A percentile compares a stretch with the other conserved stretches of the same genome.
Conservation (phyloP, 1,139 yeast genomes). For the Kurtzmaniella quercitrusa region DNA sequence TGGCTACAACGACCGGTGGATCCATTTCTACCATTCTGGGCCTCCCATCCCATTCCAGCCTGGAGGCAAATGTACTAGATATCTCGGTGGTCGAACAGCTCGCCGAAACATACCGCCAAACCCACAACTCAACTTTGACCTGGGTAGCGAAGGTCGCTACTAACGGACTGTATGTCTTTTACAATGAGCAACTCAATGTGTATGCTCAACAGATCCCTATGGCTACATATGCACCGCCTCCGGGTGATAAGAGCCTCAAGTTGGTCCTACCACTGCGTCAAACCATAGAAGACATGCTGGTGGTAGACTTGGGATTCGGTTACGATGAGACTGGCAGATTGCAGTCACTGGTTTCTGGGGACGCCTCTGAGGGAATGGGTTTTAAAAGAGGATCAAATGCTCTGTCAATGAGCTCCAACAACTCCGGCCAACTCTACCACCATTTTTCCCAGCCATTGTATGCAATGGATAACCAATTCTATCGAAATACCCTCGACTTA, state of each 20-base stretch:
- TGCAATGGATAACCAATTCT: slow-evolving; percentile 43
- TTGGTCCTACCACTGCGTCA: background rate
- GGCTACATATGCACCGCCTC: slow-evolving; percentile 17
- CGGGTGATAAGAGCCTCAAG: slow-evolving; percentile 9
- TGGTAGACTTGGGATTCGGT: slow-evolving; percentile 8
- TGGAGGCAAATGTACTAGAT: slow-evolving; percentile 12
- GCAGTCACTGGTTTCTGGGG: background rate
- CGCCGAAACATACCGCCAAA: slow-evolving; percentile 27
- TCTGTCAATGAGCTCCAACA: slow-evolving; percentile 25
- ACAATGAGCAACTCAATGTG: slow-evolving; percentile 54
- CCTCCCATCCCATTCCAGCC: slow-evolving; percentile 9
- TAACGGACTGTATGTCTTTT: slow-evolving; percentile 54
- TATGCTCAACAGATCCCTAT: slow-evolving; percentile 56
- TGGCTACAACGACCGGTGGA: background rate
- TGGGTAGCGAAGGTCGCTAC: slow-evolving; percentile 58
- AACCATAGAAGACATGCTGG: slow-evolving; percentile 6
- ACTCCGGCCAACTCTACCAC: slow-evolving; percentile 27
- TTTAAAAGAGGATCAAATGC: slow-evolving; percentile 37
- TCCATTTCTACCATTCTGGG: slow-evolving; percentile 8
- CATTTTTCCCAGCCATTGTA: slow-evolving; percentile 42
- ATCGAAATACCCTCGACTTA: slow-evolving; percentile 53
- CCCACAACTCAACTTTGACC: slow-evolving; percentile 23
- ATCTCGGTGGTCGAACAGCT: slow-evolving; percentile 37
- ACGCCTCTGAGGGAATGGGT: background rate
- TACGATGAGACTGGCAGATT: background rate